Evolutionary conservation across 176 grass and related monocot genomes (phyloP).

Genomic region (Areca catechu): DNA sequence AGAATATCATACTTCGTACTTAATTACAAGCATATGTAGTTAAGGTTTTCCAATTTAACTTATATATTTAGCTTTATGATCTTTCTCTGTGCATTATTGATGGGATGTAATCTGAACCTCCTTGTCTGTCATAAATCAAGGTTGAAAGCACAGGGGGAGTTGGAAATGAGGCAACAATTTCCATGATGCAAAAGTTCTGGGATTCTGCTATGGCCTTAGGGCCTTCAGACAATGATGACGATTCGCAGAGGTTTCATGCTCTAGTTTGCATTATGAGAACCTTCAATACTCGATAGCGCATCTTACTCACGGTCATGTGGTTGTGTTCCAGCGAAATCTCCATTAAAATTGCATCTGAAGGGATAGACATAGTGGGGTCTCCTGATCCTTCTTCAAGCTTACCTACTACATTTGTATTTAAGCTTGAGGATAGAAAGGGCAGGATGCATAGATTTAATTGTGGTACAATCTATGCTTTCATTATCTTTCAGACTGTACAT

Average conservation of each 20-base stretch:
- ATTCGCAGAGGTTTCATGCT: slow-evolving; percentile 26
- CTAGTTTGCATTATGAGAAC: neutral
- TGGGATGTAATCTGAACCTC: no score
- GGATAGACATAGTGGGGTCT: slow-evolving; percentile 22
- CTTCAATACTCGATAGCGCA: no score
- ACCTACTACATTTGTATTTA: slow-evolving; percentile 46
- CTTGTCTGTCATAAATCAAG: slow-evolving; percentile 3
- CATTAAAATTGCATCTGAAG: slow-evolving; percentile 40
- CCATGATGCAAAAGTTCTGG: slow-evolving; percentile 77
- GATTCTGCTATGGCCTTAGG: slow-evolving; percentile 52
- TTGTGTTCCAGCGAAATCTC: slow-evolving; percentile 31
- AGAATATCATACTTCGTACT: no score
- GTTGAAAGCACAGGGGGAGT: slow-evolving; percentile 33
- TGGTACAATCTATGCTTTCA: slow-evolving; percentile 19
- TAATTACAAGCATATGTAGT: no score
- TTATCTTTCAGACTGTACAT: neutral
- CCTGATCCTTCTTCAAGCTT: slow-evolving; percentile 7
- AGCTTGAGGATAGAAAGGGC: slow-evolving; percentile 55
- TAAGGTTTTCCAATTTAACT: no score
- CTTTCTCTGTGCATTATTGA: no score
- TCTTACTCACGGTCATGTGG: no score
- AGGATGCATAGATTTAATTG: slow-evolving; percentile 67
- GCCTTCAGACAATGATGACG: slow-evolving; percentile 42
- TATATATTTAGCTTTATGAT: no score
- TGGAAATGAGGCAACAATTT: slow-evolving; percentile 25